Percentiles rank a stretch among this genome's conserved stretches.
phyloP scores from a whole-genome alignment of 2,329 filamentous ascomycete genomes.

The Sarocladium kiliense region DNA sequence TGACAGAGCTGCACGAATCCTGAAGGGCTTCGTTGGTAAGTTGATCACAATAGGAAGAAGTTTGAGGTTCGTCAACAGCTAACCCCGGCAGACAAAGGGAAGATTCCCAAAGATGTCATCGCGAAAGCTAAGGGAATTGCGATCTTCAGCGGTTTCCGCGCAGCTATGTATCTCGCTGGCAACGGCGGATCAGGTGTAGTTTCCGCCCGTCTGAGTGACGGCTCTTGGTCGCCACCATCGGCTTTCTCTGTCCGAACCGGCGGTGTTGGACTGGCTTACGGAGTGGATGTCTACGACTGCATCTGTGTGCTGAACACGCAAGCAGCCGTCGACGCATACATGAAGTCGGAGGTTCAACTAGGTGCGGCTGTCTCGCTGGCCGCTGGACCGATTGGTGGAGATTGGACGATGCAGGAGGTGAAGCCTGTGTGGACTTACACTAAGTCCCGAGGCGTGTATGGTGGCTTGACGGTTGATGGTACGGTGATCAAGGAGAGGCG shows the following conservation, averaged over 20 bases:
- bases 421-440: too few relatives aligned
- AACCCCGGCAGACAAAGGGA: conserved; percentile 12
- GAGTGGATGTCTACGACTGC: conserved; percentile 72
- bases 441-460: too few relatives aligned
- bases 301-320: conserved; percentile 68
- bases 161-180: conserved; percentile 52
- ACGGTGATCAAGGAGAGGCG: too few relatives aligned
- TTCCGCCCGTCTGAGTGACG: conserved; percentile 45
- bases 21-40: conserved; percentile 64
- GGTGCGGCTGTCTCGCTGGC: too few relatives aligned
- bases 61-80: too few relatives aligned
- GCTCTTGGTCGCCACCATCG: conserved; percentile 63
- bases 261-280: conserved; percentile 63
- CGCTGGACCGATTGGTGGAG: too few relatives aligned
- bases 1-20: conserved; percentile 69
- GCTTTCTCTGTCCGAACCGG: conserved; percentile 68
- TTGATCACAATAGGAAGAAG: too few relatives aligned
- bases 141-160: conserved; percentile 56
- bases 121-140: conserved; percentile 49
- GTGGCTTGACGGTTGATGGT: too few relatives aligned
- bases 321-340: conserved; percentile 63
- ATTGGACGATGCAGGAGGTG: too few relatives aligned
- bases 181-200: conserved; percentile 51
- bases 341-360: conserved; percentile 58
- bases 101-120: conserved; percentile 39